phyloP scores from a whole-genome alignment of 129 eudicot genomes.

The Calendula officinalis region DNA sequence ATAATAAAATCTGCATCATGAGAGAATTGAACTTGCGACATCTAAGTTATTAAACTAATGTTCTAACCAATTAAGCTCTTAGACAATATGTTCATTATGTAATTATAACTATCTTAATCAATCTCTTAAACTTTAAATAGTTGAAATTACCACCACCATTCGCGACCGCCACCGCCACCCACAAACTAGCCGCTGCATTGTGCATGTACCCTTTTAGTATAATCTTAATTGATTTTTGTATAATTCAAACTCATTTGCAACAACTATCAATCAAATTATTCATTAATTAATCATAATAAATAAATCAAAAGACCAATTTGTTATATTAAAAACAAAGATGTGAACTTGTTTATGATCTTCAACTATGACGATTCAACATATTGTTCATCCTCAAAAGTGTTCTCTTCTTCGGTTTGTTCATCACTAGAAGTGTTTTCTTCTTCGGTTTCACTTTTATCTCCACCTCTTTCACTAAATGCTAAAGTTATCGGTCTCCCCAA shows the following conservation, averaged over 20 bases:
- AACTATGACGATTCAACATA: conserved; percentile 2
- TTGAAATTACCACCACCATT: too few relatives aligned
- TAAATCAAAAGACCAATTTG: neutral
- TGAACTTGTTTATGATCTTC: neutral
- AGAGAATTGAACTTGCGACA: too few relatives aligned
- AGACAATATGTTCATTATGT: too few relatives aligned
- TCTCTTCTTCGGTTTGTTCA: conserved; percentile 1
- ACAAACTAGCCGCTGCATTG: too few relatives aligned
- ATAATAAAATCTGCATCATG: too few relatives aligned
- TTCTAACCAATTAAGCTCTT: too few relatives aligned
- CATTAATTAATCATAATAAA: neutral
- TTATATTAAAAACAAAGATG: neutral
- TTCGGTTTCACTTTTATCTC: conserved; percentile 18
- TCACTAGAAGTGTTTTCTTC: conserved; percentile 2
- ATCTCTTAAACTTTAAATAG: too few relatives aligned
- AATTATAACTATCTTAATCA: too few relatives aligned
- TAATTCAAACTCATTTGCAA: neutral
- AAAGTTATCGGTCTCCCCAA: conserved; percentile 30
- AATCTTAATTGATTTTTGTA: neutral
- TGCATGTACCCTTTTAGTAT: too few relatives aligned
- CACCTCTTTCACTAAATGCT: conserved; percentile 7
- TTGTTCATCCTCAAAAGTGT: conserved; percentile 5
- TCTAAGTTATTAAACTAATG: too few relatives aligned
- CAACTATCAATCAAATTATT: neutral
- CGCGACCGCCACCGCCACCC: too few relatives aligned